Base-by-base conservation (phyloP, 1,284 basidiomycete species). In the Cutaneotrichosporon sp. region DNA sequence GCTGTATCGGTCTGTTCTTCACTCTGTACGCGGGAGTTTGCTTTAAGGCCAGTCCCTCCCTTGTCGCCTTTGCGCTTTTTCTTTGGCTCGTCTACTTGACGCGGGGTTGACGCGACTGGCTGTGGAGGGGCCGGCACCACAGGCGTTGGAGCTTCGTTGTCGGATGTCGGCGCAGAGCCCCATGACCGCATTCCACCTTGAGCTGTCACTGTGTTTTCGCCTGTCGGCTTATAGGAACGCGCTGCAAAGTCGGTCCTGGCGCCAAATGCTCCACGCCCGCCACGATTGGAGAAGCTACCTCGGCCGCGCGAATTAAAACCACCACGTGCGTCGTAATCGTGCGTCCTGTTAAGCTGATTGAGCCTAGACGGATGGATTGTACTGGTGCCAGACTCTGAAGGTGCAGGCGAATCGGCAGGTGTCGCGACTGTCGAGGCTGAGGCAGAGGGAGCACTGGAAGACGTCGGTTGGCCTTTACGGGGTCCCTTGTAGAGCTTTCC, bases 401-500 rank as follows among this genome's bases (percentile, higher is more conserved):
- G 40, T 5, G 58, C 54, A 13, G 58, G 47, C 8, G 56, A 56
- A 33, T 52, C 52, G 45, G 54, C 53, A 0, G 57, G 48, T 1
- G 57, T 51, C 15, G 64, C 46, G 5, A 13, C 22, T 3, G 45
- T 15, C 34, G 45, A 46, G 5, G 37, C 14, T 12, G 40, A 17
- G 37, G 46, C 50, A 34, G 35, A 47, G 34, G 36, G 34, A 34
- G 38, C 35, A 26, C 37, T 45, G 38, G 30, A 26, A 38, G 4
- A 26, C 34, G 10, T 21, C 20, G 4, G 45, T 33, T 44, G 40
- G n/a, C 33, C 40, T 53, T 53, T 40, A 18, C 38, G 38, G 12
- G 58, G 51, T 18, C 86, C 87, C 70, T 87, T 87, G 75, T 91
- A 93, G 48, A 93, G 71, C 52, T 79, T 77, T 68, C 89, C 89